A percentile compares a stretch with the other conserved stretches of the same genome.
Conservation (phyloP, 768 basidiomycete genomes). For the Russula earlei region DNA sequence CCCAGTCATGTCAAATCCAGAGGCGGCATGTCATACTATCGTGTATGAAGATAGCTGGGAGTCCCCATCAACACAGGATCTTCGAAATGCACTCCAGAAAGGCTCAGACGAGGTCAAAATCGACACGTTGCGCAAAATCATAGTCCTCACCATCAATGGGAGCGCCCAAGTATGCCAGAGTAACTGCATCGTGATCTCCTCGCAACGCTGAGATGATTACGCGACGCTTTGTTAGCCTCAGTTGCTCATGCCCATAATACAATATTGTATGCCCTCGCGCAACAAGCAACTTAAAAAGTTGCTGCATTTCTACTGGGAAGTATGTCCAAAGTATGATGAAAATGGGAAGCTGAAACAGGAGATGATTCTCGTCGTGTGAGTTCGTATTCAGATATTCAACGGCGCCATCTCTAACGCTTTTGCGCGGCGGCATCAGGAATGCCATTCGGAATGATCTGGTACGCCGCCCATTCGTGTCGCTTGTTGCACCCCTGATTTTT, state of each 20-base stretch:
- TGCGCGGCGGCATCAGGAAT: conserved; percentile 44
- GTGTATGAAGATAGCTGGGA: conserved; percentile 67
- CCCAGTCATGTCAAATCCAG: conserved; percentile 33
- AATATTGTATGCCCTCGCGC: conserved; percentile 91
- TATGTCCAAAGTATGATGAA: conserved; percentile 96
- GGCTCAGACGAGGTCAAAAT: conserved; percentile 95
- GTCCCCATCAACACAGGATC: conserved; percentile 71
- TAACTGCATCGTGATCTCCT: background rate
- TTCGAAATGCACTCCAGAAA: conserved; percentile 80
- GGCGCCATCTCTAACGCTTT: conserved; percentile 3
- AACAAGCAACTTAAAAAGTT: conserved; percentile 97
- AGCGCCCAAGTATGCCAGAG: conserved; percentile 65
- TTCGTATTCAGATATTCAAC: conserved; percentile 21
- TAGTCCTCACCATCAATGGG: conserved; percentile 89
- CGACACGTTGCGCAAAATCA: conserved; percentile 91
- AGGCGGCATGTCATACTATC: conserved; percentile 68
- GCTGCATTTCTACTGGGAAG: conserved; percentile 93
- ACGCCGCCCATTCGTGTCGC: conserved; percentile 25
- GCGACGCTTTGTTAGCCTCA: conserved; percentile 45
- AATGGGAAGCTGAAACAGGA: conserved; percentile 97
- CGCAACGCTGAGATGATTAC: background rate
- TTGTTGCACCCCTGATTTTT: conserved; percentile 2
- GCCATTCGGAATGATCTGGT: conserved; percentile 97
- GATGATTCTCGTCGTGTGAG: conserved; percentile 98
- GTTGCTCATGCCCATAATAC: conserved; percentile 96